phyloP scores from a whole-genome alignment of 192 early-diverging fungal genomes.

The Backusella circina region DNA sequence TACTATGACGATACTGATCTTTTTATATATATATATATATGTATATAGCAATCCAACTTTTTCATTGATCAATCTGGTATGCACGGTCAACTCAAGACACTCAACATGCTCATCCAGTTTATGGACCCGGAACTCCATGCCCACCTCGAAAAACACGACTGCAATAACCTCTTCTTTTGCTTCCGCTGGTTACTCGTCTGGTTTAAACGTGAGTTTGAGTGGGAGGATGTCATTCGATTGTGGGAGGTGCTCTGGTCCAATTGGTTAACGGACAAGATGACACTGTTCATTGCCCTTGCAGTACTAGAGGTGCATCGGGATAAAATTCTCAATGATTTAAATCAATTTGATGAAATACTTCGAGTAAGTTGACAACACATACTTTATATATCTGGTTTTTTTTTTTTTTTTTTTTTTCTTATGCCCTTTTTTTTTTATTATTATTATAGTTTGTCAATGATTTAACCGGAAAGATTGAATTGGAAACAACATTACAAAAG shows the following conservation, averaged over 20 bases:
- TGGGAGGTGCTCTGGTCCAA: slow-evolving; percentile 90
- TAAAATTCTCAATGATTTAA: slow-evolving; percentile 69
- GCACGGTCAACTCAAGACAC: slow-evolving; percentile 78
- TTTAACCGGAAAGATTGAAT: slow-evolving; percentile 66
- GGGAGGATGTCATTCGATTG: slow-evolving; percentile 74
- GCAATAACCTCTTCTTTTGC: slow-evolving; percentile 91
- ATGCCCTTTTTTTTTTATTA: not conserved
- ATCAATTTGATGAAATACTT: slow-evolving; percentile 87
- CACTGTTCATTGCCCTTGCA: slow-evolving; percentile 90
- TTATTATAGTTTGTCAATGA: slow-evolving; percentile 85
- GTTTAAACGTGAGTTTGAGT: slow-evolving; percentile 97
- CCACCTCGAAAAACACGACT: slow-evolving; percentile 69
- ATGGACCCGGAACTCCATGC: slow-evolving; percentile 81
- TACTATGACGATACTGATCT: too few species aligned
- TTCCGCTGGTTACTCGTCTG: slow-evolving; percentile 96
- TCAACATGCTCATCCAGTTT: slow-evolving; percentile 80
- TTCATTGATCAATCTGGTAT: slow-evolving; percentile 90
- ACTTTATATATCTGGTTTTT: too few species aligned
- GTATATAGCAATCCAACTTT: slow-evolving; percentile 74
- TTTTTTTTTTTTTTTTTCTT: not conserved
- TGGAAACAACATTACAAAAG: slow-evolving; percentile 65
- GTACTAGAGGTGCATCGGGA: slow-evolving; percentile 82
- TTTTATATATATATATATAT: too few species aligned
- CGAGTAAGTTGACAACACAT: slow-evolving; percentile 47
- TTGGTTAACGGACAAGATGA: slow-evolving; percentile 71